Conservation (phyloP, 495 filamentous ascomycete species). For the Aspergillus nanangensis region DNA sequence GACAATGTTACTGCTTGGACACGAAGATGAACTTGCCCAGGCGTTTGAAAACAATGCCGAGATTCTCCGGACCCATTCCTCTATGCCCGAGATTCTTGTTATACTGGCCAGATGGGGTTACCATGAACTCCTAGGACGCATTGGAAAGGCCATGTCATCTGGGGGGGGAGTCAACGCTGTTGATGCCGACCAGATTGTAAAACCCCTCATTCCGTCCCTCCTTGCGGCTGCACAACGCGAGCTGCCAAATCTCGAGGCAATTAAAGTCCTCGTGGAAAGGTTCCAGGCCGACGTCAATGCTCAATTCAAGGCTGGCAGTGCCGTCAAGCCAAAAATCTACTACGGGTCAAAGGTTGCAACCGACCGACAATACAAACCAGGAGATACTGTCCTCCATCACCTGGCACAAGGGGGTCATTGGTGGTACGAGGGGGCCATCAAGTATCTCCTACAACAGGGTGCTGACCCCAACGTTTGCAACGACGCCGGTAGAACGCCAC, state of each 20-base stretch:
- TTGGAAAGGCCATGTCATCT: slow-evolving; percentile 7
- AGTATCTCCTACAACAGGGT: slow-evolving; percentile 37
- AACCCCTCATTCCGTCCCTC: slow-evolving; percentile 18
- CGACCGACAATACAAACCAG: slow-evolving; percentile 8
- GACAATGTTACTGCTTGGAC: slow-evolving; percentile 4
- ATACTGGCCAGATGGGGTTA: slow-evolving; percentile 17
- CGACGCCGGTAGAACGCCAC: slow-evolving; percentile 30
- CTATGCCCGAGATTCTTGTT: slow-evolving; percentile 7
- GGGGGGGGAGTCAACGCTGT: slow-evolving; percentile 17
- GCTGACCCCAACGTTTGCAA: slow-evolving; percentile 34
- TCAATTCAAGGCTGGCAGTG: slow-evolving; percentile 5
- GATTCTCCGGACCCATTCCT: background rate
- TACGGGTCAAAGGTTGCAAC: slow-evolving; percentile 7
- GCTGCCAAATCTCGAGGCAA: slow-evolving; percentile 37
- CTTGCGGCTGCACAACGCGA: slow-evolving; percentile 22
- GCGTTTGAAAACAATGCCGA: slow-evolving; percentile 7
- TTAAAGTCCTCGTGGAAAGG: slow-evolving; percentile 37
- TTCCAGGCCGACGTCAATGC: slow-evolving; percentile 31
- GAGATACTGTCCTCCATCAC: slow-evolving; percentile 30
- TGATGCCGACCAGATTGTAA: background rate
- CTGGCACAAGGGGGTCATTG: slow-evolving; percentile 32
- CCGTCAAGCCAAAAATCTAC: slow-evolving; percentile 7
- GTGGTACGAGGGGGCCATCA: slow-evolving; percentile 43
- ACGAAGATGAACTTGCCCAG: slow-evolving; percentile 6
- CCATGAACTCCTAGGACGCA: slow-evolving; percentile 12